Conservation (phyloP, 2,329 filamentous ascomycete genomes). For the Fusarium bactridioides region DNA sequence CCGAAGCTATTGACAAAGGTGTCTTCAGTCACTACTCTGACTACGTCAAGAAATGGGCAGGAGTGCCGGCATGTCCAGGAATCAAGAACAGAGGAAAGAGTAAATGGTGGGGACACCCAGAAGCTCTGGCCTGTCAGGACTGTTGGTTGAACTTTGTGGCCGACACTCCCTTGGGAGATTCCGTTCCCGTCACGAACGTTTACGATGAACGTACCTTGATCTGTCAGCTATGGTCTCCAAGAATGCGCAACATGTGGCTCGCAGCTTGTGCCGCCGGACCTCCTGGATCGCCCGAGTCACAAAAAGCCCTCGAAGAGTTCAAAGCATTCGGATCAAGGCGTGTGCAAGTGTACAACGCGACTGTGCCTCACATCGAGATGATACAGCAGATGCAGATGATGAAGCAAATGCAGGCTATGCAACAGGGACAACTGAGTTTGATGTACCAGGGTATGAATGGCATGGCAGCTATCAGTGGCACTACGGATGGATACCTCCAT, state of each 20-base stretch:
- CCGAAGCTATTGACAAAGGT: constrained; percentile 44
- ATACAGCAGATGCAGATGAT: constrained; percentile 42
- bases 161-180: constrained; percentile 39
- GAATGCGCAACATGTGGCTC: constrained; percentile 49
- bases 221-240: constrained; percentile 50
- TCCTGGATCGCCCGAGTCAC: constrained; percentile 37
- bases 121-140: constrained; percentile 46
- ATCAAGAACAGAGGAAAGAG: constrained; percentile 36
- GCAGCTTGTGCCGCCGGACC: constrained; percentile 40
- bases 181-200: constrained; percentile 38
- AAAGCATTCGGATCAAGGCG: constrained; percentile 39
- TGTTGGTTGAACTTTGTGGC: constrained; percentile 46
- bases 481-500: constrained; percentile 44
- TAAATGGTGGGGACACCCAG: constrained; percentile 48
- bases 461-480: constrained; percentile 38
- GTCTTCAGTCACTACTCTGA: constrained; percentile 43
- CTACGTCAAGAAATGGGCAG: constrained; percentile 43
- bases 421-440: constrained; percentile 45
- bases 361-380: constrained; percentile 43
- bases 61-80: constrained; percentile 42
- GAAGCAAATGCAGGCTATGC: constrained; percentile 45
- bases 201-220: constrained; percentile 40
- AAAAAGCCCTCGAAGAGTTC: constrained; percentile 40
- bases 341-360: constrained; percentile 42
- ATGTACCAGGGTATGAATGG: constrained; percentile 47